phyloP scores from a whole-genome alignment of 2,329 filamentous ascomycete genomes.

The Phyllachora maydis region DNA sequence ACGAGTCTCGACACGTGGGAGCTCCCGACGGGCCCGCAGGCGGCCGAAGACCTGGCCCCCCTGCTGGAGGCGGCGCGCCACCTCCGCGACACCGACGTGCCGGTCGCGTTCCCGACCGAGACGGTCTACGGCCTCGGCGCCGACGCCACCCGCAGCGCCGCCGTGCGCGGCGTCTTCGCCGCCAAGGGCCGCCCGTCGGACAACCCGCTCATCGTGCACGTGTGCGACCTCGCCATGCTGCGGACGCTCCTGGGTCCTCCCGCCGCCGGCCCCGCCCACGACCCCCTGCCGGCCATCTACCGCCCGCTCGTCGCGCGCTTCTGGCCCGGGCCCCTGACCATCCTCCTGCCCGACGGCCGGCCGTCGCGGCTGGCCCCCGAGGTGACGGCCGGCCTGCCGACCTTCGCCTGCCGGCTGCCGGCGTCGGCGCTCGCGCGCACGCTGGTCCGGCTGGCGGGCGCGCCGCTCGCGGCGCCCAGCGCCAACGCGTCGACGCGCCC shows the following conservation, averaged over 20 bases:
- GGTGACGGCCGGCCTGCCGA: slow-evolving; percentile 67
- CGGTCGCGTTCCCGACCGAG: slow-evolving; percentile 91
- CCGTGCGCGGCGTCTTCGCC: slow-evolving; percentile 79
- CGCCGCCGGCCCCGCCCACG: slow-evolving; percentile 5
- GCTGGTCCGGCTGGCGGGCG: slow-evolving; percentile 59
- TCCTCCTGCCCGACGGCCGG: slow-evolving; percentile 61
- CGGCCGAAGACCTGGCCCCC: slow-evolving; percentile 12
- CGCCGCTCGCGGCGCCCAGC: slow-evolving; percentile 75
- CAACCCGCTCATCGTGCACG: slow-evolving; percentile 87
- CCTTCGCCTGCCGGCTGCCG: slow-evolving; percentile 84
- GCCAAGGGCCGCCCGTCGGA: slow-evolving; percentile 83
- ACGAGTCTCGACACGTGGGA: slow-evolving; percentile 19
- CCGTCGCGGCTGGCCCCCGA: slow-evolving; percentile 61
- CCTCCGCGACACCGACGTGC: slow-evolving; percentile 43
- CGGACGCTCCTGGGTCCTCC: slow-evolving; percentile 30
- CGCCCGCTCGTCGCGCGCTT: slow-evolving; percentile 57
- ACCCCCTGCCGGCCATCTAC: slow-evolving; percentile 53
- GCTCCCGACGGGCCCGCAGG: slow-evolving; percentile 9
- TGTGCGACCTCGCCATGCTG: slow-evolving; percentile 64
- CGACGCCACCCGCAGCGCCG: slow-evolving; percentile 67
- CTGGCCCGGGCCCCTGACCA: slow-evolving; percentile 89
- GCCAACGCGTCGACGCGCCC: slow-evolving; percentile 90
- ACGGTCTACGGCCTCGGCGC: slow-evolving; percentile 96
- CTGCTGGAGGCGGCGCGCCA: slow-evolving; percentile 46
- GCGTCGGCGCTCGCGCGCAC: slow-evolving; percentile 65